Conservation (phyloP, 768 basidiomycete species). For the Crucibulum laeve region DNA sequence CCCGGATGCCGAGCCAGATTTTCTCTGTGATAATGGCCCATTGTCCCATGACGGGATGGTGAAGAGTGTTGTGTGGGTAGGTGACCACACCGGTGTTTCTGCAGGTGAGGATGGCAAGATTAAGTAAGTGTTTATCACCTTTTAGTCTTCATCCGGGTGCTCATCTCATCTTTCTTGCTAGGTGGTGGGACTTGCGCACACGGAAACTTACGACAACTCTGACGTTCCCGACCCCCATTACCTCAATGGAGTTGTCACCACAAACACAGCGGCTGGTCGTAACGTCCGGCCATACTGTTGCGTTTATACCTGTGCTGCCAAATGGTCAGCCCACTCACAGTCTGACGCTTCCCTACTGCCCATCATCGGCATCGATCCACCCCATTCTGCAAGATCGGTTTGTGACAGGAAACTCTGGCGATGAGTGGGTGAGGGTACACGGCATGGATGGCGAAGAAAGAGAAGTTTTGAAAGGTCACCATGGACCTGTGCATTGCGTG, state of each 20-base stretch:
- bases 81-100: slow-evolving; percentile 80
- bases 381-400: slow-evolving; percentile 86
- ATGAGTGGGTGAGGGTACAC: slow-evolving; percentile 97
- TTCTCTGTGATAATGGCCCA: slow-evolving; percentile 59
- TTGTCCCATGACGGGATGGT: slow-evolving; percentile 85
- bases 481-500: slow-evolving; percentile 94
- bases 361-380: slow-evolving; percentile 94
- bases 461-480: slow-evolving; percentile 93
- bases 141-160: neutral
- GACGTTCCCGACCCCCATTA: slow-evolving; percentile 74
- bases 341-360: slow-evolving; percentile 76
- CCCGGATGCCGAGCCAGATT: slow-evolving; percentile 84
- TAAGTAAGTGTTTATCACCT: slow-evolving; percentile 51
- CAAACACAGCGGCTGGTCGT: slow-evolving; percentile 82
- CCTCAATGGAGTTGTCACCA: slow-evolving; percentile 89
- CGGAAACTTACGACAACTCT: slow-evolving; percentile 66
- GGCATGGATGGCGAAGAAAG: slow-evolving; percentile 86
- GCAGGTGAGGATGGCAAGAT: slow-evolving; percentile 91
- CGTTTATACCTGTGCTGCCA: slow-evolving; percentile 80
- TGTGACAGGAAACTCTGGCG: slow-evolving; percentile 83
- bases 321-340: slow-evolving; percentile 67
- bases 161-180: slow-evolving; percentile 25
- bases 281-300: slow-evolving; percentile 88
- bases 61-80: slow-evolving; percentile 92
- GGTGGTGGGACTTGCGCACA: slow-evolving; percentile 96